These are phyloP conservation scores for Chrysoporthe puriensis DNA, from an alignment of 2,329 filamentous ascomycete genomes.

Conservation along the genomic window DNA sequence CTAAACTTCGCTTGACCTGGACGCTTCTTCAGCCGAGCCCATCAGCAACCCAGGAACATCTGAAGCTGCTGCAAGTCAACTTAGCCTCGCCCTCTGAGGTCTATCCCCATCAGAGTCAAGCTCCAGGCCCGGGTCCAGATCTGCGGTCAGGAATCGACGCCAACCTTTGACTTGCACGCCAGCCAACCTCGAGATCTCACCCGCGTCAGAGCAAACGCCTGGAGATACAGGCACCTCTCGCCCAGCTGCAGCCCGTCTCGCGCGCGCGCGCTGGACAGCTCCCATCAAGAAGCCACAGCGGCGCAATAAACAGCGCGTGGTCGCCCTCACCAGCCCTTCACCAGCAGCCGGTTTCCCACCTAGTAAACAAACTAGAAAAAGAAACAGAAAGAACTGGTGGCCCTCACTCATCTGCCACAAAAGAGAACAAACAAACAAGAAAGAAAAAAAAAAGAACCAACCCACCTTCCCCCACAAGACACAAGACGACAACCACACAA, in stretches of 20 bases:
- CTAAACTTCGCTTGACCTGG: constrained; percentile 29
- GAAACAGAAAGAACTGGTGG: neutral
- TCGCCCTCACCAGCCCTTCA: neutral
- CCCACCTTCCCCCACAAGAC: neutral
- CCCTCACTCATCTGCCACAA: neutral
- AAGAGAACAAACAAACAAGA: neutral
- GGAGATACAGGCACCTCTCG: neutral
- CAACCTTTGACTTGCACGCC: neutral
- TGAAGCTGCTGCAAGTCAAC: constrained; percentile 28
- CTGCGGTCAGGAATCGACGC: constrained; percentile 8
- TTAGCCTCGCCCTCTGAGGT: constrained; percentile 24
- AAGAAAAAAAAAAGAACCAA: neutral
- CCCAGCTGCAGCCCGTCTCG: neutral
- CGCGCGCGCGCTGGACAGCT: too few species aligned
- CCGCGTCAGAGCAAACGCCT: neutral
- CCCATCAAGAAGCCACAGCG: neutral
- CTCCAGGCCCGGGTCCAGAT: constrained; percentile 9
- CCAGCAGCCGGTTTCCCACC: neutral
- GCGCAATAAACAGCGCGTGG: neutral
- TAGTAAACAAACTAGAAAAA: neutral
- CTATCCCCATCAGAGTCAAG: constrained; percentile 25
- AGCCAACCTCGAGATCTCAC: neutral
- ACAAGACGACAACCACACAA: too few species aligned
- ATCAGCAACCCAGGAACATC: constrained; percentile 6
- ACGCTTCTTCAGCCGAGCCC: constrained; percentile 11